Evolutionary conservation across 2,329 filamentous ascomycete genomes (phyloP), one percentile per base, ranked within the genome.

Genomic region (Dothideomycetes sp.): DNA sequence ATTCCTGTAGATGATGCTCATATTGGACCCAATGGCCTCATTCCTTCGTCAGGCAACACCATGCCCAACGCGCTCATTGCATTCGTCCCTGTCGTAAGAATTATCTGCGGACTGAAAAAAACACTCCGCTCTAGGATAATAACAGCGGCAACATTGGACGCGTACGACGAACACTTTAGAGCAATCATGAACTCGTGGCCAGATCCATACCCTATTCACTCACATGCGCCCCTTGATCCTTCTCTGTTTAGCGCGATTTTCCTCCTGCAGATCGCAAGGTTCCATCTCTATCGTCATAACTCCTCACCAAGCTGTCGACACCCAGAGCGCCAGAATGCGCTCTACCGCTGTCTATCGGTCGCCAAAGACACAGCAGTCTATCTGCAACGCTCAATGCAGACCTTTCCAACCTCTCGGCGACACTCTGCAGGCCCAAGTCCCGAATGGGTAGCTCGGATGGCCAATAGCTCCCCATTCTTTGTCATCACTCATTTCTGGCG

Each of bases 261-360:
- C 22, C 80, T 85, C 52, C 73, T 96, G 7, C 80, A 94, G 45
- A 84, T 85, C 44, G 80, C 82, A 12, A 81, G 86, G n/a, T 73
- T 95, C 19, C 69, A 91, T 29, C 73, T 98, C 7, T 85, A 94
- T 59, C 77, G 91, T 31, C 87, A 94, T 52, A 95, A 96, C 53
- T 69, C 96, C 7, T 79, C 79, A 0, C 83, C 87, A 0, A 68
- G 68, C 8, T 87, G 81, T 52, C 70, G 79, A 0, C 59, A 67
- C 2, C 70, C 81, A 22, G 75, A 80, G 31, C 76, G 89, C 32
- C 62, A 70, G 3, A 73, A 76, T 5, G 87, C 91, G 1, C 65
- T 95, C 19, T 80, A 88, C 43, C 77, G 81, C 47, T 95, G 89
- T 56, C 74, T 81, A 2, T 68, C 70, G 5, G 79, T 81, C 7